Evolutionary conservation across 495 filamentous ascomycete genomes (phyloP), one percentile per base, ranked within the genome.

Genomic region (Trichocladium antarcticum): DNA sequence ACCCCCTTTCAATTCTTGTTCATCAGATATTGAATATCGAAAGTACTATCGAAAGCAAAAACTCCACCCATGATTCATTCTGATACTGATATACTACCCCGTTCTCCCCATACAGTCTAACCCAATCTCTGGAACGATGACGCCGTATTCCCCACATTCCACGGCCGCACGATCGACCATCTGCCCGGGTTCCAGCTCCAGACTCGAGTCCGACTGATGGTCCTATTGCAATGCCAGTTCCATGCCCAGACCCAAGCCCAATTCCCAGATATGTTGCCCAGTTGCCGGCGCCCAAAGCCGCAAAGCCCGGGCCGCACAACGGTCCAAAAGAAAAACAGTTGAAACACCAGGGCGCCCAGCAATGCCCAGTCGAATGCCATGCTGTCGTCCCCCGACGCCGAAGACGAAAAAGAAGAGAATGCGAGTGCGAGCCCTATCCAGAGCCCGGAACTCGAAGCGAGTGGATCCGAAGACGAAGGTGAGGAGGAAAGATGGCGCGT

Each of bases 311-410:
- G 57, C 42, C 42, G 38, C 24, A 50, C 24, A n/a, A 56, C 44
- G 1, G 53, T 34, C 48, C 50, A 59, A 32, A 62, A 52, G 36
- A 62, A 59, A 21, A 47, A 51, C 3, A 50, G 20, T 43, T 62
- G 57, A 47, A 59, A 60, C 16, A 44, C 47, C 37, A 62, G 37
- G 31, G 54, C 53, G 5, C 53, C 50, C 40, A 62, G 15, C 34
- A 62, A 40, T 20, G 37, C 12, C 59, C 57, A 60, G 40, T 59
- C 59, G 21, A 54, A 36, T 31, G 32, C 52, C 24, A 14, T 36
- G 35, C 48, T 44, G 27, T 47, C 47, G 31, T 35, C 40, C 19
- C 40, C 47, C 14, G 39, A 43, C 27, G 55, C 22, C 17, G 47
- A 51, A n/a, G 46, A 46, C 27, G 55, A 31, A 24, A 48, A 51